A percentile compares a stretch with the other conserved stretches of the same genome.
Evolutionary conservation across 2,329 filamentous ascomycete genomes (phyloP).

Genomic region (Cladophialophora bantiana): DNA sequence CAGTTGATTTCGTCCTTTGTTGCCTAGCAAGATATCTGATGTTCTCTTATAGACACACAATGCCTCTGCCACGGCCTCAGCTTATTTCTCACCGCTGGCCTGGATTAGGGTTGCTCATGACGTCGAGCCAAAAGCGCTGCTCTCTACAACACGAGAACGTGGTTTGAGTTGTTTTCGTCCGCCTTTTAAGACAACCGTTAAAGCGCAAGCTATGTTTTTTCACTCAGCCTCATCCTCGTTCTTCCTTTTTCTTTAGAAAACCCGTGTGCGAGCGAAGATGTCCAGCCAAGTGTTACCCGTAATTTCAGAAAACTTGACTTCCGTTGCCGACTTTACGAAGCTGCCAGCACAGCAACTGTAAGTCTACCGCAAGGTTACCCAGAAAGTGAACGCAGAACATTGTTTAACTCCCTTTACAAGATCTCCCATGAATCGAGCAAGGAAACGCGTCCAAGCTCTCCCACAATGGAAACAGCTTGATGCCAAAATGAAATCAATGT

Average conservation of each 20-base stretch:
- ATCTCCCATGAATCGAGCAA: not conserved
- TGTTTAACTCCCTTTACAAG: not conserved
- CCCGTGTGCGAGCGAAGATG: not conserved
- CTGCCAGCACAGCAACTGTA: not conserved
- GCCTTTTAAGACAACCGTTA: not conserved
- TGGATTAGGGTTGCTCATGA: not conserved
- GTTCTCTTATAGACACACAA: too few species aligned
- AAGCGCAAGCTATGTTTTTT: not conserved
- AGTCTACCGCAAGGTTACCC: not conserved
- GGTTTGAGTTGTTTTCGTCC: not conserved
- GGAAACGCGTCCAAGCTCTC: not conserved
- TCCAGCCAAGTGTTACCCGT: not conserved
- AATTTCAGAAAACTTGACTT: not conserved
- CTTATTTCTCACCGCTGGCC: too few species aligned
- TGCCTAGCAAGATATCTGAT: too few species aligned
- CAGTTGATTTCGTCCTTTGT: not conserved
- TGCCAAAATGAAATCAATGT: not conserved
- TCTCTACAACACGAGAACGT: not conserved
- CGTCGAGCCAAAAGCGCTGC: not conserved
- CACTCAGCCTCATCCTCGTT: not conserved
- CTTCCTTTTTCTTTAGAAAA: conserved; percentile 2
- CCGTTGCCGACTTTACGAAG: not conserved
- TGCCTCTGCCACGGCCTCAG: too few species aligned
- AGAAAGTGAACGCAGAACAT: not conserved
- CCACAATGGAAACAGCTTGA: conserved; percentile 1